Base-by-base conservation (phyloP, 2,329 filamentous ascomycete genomes). In the Scleromitrula shiraiana region DNA sequence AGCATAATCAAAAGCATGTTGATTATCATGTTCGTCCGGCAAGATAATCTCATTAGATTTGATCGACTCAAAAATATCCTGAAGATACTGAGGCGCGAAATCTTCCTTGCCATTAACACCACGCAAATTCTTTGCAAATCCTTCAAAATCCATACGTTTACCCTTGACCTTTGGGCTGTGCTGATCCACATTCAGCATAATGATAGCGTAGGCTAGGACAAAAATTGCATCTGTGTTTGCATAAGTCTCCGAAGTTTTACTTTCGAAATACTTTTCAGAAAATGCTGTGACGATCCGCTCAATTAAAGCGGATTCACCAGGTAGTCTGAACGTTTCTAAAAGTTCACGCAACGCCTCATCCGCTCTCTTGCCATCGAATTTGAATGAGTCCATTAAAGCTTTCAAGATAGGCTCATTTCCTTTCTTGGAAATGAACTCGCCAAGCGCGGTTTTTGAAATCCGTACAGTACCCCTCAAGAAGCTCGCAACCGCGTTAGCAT, bases 101-200 rank as follows among this genome's bases (percentile, higher is more conserved):
- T 98, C 83, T 56, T 88, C 77, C 45, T 85, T 86, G 22, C 77
- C 81, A 60, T 98, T 98, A 27, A 93, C 85, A 9, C 91, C 91
- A 33, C 90, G 79, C n/a, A 98, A 69, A 62, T 98, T 97, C 54
- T 80, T 83, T 0, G 86, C 76, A 64, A 98, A 98, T 58, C 91
- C 85, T 46, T 80, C 75, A 35, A 83, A 74, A 1, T 82, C 81
- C 93, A 98, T 98, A 33, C 91, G 86, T 61, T 85, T 86, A 2
- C 75, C 67, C 57, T 80, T 89, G 53, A 97, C 67, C 58, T 96
- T 97, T 0, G 89, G 90, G 61, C 95, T 98, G 66, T 97, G 93
- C 60, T 94, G 85, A 63, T 98, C 93, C 1, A 91, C 96, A 62
- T 98, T 98, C 49, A 98, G 72, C 80, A 98, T 89, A 65, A 98